phyloP scores from a whole-genome alignment of 192 early-diverging fungal genomes.

The Coemansia sp. region DNA sequence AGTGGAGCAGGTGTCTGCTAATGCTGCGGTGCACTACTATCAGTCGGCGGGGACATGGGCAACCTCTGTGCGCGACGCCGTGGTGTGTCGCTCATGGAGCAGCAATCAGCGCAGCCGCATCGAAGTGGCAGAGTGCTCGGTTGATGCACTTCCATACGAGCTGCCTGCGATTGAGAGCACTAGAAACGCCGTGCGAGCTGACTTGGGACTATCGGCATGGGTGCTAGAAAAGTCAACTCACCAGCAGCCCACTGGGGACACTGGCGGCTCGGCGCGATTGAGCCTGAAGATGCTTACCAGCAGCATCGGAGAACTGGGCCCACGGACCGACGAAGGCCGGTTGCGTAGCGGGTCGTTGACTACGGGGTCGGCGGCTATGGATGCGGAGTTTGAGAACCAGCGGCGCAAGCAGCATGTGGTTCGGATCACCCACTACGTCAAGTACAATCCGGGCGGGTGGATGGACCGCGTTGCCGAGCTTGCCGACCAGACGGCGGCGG shows the following conservation, averaged over 20 bases:
- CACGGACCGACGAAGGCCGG: not conserved
- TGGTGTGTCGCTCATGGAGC: slow-evolving; percentile 35
- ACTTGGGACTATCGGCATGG: slow-evolving; percentile 40
- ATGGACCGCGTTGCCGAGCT: slow-evolving; percentile 19
- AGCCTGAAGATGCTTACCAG: slow-evolving; percentile 6
- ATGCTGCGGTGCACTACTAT: slow-evolving; percentile 4
- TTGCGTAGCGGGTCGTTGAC: slow-evolving; percentile 22
- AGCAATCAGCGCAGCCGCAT: slow-evolving; percentile 30
- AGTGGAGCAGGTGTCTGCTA: slow-evolving; percentile 11
- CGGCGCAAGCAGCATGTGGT: slow-evolving; percentile 38
- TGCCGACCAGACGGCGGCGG: not conserved
- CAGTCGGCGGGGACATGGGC: slow-evolving; percentile 30
- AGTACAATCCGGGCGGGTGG: slow-evolving; percentile 45
- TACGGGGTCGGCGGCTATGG: slow-evolving; percentile 31
- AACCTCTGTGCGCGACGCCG: slow-evolving; percentile 26
- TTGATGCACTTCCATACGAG: slow-evolving; percentile 8
- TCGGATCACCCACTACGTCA: slow-evolving; percentile 29
- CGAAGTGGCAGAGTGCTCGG: slow-evolving; percentile 43
- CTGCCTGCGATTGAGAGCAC: not conserved
- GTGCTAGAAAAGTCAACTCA: slow-evolving; percentile 26
- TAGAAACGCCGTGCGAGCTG: slow-evolving; percentile 15
- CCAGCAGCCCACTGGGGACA: not conserved
- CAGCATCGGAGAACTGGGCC: not conserved
- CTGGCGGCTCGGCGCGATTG: not conserved
- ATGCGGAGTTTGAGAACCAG: slow-evolving; percentile 30